Evolutionary conservation across 139 green algal species (phyloP).

Genomic region (Tetradesmus lagerheimii): DNA sequence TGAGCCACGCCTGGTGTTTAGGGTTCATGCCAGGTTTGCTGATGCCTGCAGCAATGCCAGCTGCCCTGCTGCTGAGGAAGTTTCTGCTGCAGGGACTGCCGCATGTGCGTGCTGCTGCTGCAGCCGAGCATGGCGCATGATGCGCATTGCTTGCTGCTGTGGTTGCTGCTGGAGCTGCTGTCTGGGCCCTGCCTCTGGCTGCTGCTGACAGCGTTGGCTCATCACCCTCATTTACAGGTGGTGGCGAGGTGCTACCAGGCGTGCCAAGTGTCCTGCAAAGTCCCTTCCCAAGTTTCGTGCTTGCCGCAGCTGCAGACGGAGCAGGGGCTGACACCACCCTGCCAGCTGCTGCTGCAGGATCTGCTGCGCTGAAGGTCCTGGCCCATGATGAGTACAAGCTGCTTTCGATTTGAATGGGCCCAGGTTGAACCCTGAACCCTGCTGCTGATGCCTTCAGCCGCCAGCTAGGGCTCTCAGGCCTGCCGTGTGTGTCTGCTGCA

Average conservation of each 20-base stretch:
- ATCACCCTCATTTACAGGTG: background rate
- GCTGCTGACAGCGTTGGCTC: background rate
- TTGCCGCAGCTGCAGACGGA: background rate
- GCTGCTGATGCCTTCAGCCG: conserved; percentile 1
- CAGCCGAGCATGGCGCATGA: background rate
- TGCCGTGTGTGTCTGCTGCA: background rate
- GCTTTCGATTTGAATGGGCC: conserved; percentile 18
- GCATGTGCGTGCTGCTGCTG: background rate
- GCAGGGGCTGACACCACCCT: background rate
- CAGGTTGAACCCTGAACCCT: background rate
- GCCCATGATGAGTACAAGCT: conserved; percentile 28
- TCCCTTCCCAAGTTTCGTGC: background rate
- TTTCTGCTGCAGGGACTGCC: conserved; percentile 27
- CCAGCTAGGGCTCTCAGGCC: conserved; percentile 15
- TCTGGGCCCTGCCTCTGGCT: background rate
- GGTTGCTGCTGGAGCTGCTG: background rate
- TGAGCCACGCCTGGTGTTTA: conserved; percentile 12
- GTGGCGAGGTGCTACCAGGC: background rate
- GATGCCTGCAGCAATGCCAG: conserved; percentile 20
- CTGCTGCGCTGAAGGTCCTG: background rate
- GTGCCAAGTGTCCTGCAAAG: background rate
- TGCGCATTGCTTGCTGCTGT: background rate
- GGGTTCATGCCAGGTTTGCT: background rate
- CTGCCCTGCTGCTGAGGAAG: conserved; percentile 16
- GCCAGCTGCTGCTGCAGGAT: conserved; percentile 2